Conservation (phyloP, 768 basidiomycete species). For the Mycena venus region DNA sequence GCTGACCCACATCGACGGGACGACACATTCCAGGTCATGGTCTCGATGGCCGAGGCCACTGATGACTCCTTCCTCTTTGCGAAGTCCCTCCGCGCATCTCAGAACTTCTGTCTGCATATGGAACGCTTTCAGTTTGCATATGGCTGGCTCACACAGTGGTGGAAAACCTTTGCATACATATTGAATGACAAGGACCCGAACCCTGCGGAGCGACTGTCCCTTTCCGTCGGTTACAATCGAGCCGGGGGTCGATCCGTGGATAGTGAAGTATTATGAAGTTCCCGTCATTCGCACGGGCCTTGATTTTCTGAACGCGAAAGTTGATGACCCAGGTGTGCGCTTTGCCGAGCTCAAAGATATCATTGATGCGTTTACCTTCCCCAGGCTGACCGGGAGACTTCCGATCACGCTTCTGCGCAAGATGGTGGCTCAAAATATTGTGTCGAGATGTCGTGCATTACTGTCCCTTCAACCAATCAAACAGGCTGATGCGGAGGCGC, state of each 20-base stretch:
- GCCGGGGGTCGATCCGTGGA: background rate
- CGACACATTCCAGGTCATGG: background rate
- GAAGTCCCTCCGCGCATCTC: background rate
- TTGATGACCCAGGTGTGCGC: no score
- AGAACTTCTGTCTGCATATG: background rate
- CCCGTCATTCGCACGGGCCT: background rate
- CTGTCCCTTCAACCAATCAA: no score
- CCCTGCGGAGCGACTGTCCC: background rate
- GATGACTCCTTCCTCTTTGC: constrained; percentile 7
- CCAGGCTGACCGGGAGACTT: no score
- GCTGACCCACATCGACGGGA: constrained; percentile 29
- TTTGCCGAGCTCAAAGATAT: no score
- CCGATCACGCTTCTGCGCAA: no score
- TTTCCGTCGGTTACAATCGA: background rate
- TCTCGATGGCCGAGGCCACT: background rate
- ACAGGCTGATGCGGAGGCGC: no score
- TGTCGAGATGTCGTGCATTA: no score
- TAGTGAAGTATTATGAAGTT: background rate
- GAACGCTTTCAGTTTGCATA: no score
- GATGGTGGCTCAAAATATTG: no score
- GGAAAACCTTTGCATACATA: background rate
- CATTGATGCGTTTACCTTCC: no score
- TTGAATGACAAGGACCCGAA: background rate
- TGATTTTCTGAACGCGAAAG: no score
- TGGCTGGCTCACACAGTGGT: no score